These are phyloP conservation scores for Thuja plicata DNA, from an alignment of 83 land plant species.

Conservation along the genomic window DNA sequence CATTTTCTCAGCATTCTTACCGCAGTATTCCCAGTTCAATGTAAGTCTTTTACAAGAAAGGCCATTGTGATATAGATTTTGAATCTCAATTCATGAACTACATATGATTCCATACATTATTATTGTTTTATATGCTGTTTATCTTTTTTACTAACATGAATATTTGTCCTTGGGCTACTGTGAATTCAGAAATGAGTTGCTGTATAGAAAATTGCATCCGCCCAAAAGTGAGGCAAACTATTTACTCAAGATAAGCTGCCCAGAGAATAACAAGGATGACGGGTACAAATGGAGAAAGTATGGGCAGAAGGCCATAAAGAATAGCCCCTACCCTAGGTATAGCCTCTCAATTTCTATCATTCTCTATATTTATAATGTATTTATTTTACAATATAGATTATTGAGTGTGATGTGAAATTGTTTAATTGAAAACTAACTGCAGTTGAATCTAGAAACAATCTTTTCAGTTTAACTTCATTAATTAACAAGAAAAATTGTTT, in stretches of 20 bases:
- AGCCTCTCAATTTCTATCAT: neutral
- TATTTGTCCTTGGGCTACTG: neutral
- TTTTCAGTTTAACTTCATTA: too few species aligned
- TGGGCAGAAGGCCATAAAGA: slow-evolving; percentile 12
- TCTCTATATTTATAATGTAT: neutral
- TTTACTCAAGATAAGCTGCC: slow-evolving; percentile 5
- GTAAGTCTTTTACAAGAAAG: neutral
- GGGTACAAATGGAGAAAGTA: slow-evolving; percentile 13
- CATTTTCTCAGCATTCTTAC: neutral
- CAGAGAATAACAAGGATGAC: neutral
- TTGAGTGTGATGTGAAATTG: too few species aligned
- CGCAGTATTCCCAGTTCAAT: slow-evolving; percentile 1
- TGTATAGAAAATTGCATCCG: slow-evolving; percentile 10
- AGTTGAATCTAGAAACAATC: too few species aligned
- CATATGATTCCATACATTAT: too few species aligned
- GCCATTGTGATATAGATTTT: neutral
- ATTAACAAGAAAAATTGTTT: too few species aligned
- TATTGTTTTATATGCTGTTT: neutral
- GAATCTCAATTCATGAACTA: neutral
- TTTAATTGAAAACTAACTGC: too few species aligned
- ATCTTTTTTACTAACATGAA: neutral
- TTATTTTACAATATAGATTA: too few species aligned
- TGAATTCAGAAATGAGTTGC: slow-evolving; percentile 9
- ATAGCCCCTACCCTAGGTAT: slow-evolving; percentile 13
- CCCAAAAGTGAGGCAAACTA: neutral